These are phyloP conservation scores for Calocybe gangraenosa DNA, from an alignment of 768 basidiomycete genomes.

Conservation along the genomic window DNA sequence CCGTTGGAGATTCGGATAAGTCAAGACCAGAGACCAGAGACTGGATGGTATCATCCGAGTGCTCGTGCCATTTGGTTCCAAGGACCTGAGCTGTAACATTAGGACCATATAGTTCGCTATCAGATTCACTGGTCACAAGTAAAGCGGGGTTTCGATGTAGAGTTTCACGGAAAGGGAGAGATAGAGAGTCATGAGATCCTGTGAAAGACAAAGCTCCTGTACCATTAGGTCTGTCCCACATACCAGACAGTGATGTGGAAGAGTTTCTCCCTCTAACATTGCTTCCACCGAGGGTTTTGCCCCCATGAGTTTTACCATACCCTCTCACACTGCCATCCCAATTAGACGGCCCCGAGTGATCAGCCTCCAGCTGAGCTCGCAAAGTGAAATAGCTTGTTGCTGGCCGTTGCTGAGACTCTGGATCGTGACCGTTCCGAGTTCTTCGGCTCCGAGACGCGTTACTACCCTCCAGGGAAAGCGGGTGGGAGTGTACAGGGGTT, in stretches of 20 bases:
- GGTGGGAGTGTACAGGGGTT: slow-evolving; percentile 69
- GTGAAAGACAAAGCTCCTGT: slow-evolving; percentile 38
- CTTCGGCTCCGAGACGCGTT: slow-evolving; percentile 42
- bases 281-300: slow-evolving; percentile 18
- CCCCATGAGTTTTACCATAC: slow-evolving; percentile 39
- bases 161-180: slow-evolving; percentile 11
- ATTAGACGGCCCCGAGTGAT: slow-evolving; percentile 26
- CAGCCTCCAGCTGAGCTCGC: slow-evolving; percentile 57
- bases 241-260: slow-evolving; percentile 33
- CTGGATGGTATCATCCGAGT: slow-evolving; percentile 72
- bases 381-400: slow-evolving; percentile 56
- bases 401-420: slow-evolving; percentile 22
- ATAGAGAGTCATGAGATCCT: slow-evolving; percentile 28
- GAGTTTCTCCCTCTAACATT: slow-evolving; percentile 20
- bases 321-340: slow-evolving; percentile 57
- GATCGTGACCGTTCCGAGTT: slow-evolving; percentile 35
- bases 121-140: slow-evolving; percentile 29
- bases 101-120: slow-evolving; percentile 28
- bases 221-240: slow-evolving; percentile 33
- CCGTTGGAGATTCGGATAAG: slow-evolving; percentile 41
- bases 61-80: slow-evolving; percentile 71
- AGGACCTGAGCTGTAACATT: slow-evolving; percentile 46
- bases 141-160: slow-evolving; percentile 24
- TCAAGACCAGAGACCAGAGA: slow-evolving; percentile 51
- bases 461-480: slow-evolving; percentile 63